These are phyloP conservation scores for Nakaseomyces uthaithaninus DNA, from an alignment of 1,139 yeast species.

Conservation along the genomic window DNA sequence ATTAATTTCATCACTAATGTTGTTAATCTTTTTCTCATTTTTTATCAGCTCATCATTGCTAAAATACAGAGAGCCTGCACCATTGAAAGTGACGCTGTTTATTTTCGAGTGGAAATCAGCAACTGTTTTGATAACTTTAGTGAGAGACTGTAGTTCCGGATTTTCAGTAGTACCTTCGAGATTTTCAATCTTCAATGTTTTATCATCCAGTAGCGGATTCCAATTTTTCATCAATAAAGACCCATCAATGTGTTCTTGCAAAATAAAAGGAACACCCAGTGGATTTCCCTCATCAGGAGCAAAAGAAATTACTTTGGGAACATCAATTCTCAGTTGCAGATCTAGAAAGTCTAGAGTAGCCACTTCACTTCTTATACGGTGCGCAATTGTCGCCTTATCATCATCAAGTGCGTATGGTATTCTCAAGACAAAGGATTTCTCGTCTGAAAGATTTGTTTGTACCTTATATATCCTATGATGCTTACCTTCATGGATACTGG, in stretches of 20 bases:
- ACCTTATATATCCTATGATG: constrained; percentile 80
- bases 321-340: constrained; percentile 40
- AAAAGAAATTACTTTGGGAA: constrained; percentile 72
- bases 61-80: constrained; percentile 77
- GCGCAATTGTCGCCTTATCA: constrained; percentile 46
- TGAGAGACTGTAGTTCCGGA: constrained; percentile 35
- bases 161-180: constrained; percentile 4
- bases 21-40: constrained; percentile 36
- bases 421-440: constrained; percentile 61
- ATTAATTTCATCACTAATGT: constrained; percentile 59
- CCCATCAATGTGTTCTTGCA: constrained; percentile 74
- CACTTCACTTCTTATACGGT: constrained; percentile 77
- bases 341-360: constrained; percentile 82
- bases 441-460: constrained; percentile 44
- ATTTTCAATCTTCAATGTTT: constrained; percentile 14
- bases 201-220: constrained; percentile 67
- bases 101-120: constrained; percentile 51
- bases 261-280: constrained; percentile 62
- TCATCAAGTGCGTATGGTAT: constrained; percentile 75
- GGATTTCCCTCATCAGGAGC: constrained; percentile 55
- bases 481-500: constrained; percentile 87
- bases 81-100: constrained; percentile 49
- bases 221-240: constrained; percentile 78
- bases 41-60: constrained; percentile 22
- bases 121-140: constrained; percentile 52